phyloP scores from a whole-genome alignment of 1,284 basidiomycete species.

The Cutaneotrichosporon curvatum region DNA sequence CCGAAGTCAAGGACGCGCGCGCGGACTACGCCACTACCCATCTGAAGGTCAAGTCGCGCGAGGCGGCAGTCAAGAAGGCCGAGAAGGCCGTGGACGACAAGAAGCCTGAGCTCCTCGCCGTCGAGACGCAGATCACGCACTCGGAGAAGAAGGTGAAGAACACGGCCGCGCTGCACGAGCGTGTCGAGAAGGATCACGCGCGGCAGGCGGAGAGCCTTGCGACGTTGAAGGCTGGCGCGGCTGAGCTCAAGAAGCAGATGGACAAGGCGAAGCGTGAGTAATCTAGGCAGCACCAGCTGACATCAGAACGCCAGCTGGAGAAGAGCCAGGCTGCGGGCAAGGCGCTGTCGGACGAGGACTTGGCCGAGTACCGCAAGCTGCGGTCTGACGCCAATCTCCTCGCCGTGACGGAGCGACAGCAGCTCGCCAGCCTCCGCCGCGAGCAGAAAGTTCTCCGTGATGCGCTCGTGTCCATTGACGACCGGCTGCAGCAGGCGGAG shows the following conservation, averaged over 20 bases:
- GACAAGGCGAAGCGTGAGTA: slow-evolving; percentile 65
- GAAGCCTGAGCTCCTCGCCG: slow-evolving; percentile 71
- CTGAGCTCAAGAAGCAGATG: slow-evolving; percentile 61
- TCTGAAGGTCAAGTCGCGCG: slow-evolving; percentile 64
- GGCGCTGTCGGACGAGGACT: slow-evolving; percentile 70
- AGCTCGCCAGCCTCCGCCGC: slow-evolving; percentile 70
- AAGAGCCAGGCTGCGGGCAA: slow-evolving; percentile 63
- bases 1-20: slow-evolving; percentile 66
- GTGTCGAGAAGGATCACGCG: slow-evolving; percentile 62
- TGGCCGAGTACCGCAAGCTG: slow-evolving; percentile 82
- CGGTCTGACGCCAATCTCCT: slow-evolving; percentile 57
- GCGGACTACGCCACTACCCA: slow-evolving; percentile 72
- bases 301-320: slow-evolving; percentile 65
- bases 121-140: slow-evolving; percentile 82
- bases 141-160: slow-evolving; percentile 69
- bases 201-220: slow-evolving; percentile 60
- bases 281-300: not conserved
- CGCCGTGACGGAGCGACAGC: slow-evolving; percentile 80
- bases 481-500: slow-evolving; percentile 60
- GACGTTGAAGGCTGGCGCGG: slow-evolving; percentile 59
- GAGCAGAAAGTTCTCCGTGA: slow-evolving; percentile 71
- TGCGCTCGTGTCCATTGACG: slow-evolving; percentile 51
- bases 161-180: slow-evolving; percentile 57
- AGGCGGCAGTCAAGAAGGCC: slow-evolving; percentile 69
- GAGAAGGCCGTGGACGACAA: slow-evolving; percentile 78